Conservation (phyloP, 305 asterid species). For the Solanum hybrid region DNA sequence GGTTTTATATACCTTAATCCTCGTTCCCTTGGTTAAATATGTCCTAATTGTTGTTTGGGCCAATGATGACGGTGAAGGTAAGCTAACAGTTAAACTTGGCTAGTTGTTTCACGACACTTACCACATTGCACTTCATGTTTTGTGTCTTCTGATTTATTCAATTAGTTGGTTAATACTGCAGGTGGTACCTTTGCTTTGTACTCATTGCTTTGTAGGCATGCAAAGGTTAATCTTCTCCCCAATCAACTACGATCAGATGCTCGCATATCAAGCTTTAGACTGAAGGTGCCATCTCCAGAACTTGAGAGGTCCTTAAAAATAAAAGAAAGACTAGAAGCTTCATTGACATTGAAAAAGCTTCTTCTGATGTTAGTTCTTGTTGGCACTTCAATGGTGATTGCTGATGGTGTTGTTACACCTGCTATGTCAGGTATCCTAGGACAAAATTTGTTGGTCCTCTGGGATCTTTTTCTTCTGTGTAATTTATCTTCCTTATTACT, state of each 20-base stretch:
- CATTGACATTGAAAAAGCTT: constrained; percentile 77
- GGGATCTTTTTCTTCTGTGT: neutral
- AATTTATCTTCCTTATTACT: neutral
- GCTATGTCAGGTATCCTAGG: constrained; percentile 81
- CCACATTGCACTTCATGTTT: neutral
- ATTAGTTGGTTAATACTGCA: constrained; percentile 33
- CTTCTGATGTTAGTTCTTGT: constrained; percentile 89
- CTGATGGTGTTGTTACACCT: constrained; percentile 97
- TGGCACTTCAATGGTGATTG: constrained; percentile 99
- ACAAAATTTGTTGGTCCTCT: neutral
- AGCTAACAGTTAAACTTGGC: constrained; percentile 1
- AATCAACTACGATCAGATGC: constrained; percentile 94
- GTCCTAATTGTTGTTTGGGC: constrained; percentile 95
- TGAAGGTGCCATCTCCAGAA: constrained; percentile 98
- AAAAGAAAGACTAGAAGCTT: constrained; percentile 89
- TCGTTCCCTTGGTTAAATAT: constrained; percentile 82
- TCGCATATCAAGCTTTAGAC: constrained; percentile 94
- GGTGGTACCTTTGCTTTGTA: constrained; percentile 99
- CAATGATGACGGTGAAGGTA: constrained; percentile 99
- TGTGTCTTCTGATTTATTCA: constrained; percentile 14
- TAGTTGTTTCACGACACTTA: neutral
- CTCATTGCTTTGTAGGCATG: constrained; percentile 96
- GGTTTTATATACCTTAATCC: constrained; percentile 82
- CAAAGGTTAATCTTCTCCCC: constrained; percentile 96
- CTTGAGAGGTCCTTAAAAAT: constrained; percentile 92